phyloP scores from a whole-genome alignment of 805 yeast genomes.

The Schizosaccharomyces cryophilus region DNA sequence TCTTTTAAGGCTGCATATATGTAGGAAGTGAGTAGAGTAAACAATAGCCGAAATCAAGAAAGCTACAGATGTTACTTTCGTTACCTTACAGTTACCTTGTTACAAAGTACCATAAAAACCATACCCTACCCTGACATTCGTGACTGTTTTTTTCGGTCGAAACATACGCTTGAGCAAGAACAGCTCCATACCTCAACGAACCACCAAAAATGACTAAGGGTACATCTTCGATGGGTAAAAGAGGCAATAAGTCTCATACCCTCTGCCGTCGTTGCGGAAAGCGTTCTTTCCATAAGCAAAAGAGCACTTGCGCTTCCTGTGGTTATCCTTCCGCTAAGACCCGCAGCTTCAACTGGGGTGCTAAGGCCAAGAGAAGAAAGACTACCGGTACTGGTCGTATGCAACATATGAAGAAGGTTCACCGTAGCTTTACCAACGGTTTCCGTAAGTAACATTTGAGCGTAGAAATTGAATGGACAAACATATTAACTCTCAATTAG shows the following conservation, averaged over 20 bases:
- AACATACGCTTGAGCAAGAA: background rate
- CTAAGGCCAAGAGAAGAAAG: constrained; percentile 97
- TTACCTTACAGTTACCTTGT: background rate
- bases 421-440: constrained; percentile 97
- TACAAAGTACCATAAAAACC: background rate
- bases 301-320: constrained; percentile 95
- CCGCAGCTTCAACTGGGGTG: constrained; percentile 91
- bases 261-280: constrained; percentile 87
- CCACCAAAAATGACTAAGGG: constrained; percentile 3
- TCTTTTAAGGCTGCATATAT: too few relatives aligned
- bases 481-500: background rate
- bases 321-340: constrained; percentile 99
- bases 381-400: constrained; percentile 99
- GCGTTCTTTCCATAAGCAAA: constrained; percentile 97
- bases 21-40: too few relatives aligned
- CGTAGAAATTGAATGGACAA: constrained; percentile 17
- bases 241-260: constrained; percentile 98
- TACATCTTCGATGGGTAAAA: background rate
- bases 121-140: background rate
- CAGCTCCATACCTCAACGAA: background rate
- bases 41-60: too few relatives aligned
- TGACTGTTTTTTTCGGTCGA: background rate
- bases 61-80: too few relatives aligned
- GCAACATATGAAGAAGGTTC: constrained; percentile 88
- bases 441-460: constrained; percentile 57